These are phyloP conservation scores for Lobulomyces angularis DNA, from an alignment of 192 early-diverging fungal species.

Conservation along the genomic window DNA sequence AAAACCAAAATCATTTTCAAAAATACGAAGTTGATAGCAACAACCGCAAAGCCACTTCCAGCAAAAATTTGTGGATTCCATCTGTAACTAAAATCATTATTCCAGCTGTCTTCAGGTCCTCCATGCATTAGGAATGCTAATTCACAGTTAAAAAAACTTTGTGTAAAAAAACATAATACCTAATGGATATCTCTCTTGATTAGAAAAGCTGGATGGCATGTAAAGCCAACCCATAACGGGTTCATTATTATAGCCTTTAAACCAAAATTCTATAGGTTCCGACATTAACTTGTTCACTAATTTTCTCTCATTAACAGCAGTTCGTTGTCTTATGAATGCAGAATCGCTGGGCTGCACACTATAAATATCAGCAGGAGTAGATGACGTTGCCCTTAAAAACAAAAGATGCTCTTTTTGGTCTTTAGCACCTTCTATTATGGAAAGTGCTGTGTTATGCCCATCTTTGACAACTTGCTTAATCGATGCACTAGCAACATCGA, in stretches of 20 bases:
- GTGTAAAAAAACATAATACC: no score
- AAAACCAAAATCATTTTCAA: no score
- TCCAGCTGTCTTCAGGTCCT: slow-evolving; percentile 62
- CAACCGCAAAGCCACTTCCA: slow-evolving; percentile 55
- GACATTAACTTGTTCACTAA: slow-evolving; percentile 31
- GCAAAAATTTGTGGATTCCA: slow-evolving; percentile 70
- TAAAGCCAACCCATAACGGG: slow-evolving; percentile 52
- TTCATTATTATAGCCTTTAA: slow-evolving; percentile 45
- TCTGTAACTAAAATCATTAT: slow-evolving; percentile 47
- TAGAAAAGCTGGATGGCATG: slow-evolving; percentile 47
- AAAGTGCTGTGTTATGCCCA: no score
- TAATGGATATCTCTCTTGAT: slow-evolving; percentile 47
- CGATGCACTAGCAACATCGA: slow-evolving; percentile 14
- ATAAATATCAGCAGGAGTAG: slow-evolving; percentile 5
- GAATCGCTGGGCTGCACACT: slow-evolving; percentile 4
- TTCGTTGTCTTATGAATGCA: slow-evolving; percentile 13
- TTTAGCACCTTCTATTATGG: background rate
- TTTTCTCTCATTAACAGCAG: slow-evolving; percentile 26
- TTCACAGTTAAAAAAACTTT: no score
- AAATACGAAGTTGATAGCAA: slow-evolving; percentile 63
- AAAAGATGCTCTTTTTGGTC: slow-evolving; percentile 4
- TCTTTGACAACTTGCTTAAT: no score
- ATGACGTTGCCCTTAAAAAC: slow-evolving; percentile 4
- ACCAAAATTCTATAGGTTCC: slow-evolving; percentile 53
- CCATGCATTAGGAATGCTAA: slow-evolving; percentile 73